A percentile compares a stretch with the other conserved stretches of the same genome.
These are phyloP conservation scores for Ulmus americana DNA, from an alignment of 331 rosid genomes.

Conservation along the genomic window DNA sequence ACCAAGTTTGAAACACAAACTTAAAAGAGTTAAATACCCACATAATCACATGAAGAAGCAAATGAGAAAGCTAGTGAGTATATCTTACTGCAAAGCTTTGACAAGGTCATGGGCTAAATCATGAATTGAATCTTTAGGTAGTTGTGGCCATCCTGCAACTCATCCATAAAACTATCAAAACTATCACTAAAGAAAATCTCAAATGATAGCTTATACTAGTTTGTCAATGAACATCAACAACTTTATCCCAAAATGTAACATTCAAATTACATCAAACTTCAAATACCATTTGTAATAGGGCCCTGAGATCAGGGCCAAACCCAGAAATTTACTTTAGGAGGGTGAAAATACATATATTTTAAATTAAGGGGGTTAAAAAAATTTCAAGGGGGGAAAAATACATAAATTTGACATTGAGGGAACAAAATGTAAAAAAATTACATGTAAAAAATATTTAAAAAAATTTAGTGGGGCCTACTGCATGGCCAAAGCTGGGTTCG, in stretches of 20 bases:
- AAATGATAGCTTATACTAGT: not conserved
- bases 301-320: slow-evolving; percentile 71
- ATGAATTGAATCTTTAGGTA: slow-evolving; percentile 89
- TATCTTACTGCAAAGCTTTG: slow-evolving; percentile 66
- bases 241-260: no score
- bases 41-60: not conserved
- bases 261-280: not conserved
- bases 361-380: no score
- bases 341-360: no score
- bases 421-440: no score
- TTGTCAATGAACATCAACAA: not conserved
- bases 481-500: no score
- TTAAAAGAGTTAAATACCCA: slow-evolving; percentile 5
- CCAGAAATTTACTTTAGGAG: no score
- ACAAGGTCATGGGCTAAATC: slow-evolving; percentile 62
- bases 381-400: no score
- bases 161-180: slow-evolving; percentile 19
- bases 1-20: slow-evolving; percentile 17
- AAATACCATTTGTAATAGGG: slow-evolving; percentile 73
- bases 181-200: slow-evolving; percentile 13
- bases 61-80: slow-evolving; percentile 20
- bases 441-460: no score
- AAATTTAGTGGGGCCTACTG: no score
- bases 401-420: no score
- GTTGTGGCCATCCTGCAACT: slow-evolving; percentile 57